These are phyloP conservation scores for Daldinia vernicosa DNA, from an alignment of 495 filamentous ascomycete species.

Conservation along the genomic window DNA sequence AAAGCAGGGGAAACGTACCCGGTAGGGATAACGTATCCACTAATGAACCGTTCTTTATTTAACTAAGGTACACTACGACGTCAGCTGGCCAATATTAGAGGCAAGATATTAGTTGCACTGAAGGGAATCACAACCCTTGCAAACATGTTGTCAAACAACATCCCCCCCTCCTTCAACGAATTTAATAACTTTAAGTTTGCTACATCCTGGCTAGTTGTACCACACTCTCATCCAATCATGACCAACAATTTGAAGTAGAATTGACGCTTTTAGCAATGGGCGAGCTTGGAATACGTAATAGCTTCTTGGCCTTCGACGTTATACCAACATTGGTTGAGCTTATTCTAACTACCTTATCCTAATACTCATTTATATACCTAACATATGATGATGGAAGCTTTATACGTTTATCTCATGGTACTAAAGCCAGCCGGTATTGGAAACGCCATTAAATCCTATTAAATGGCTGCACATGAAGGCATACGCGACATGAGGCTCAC, in stretches of 20 bases:
- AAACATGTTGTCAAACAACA: no score
- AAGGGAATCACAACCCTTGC: background rate
- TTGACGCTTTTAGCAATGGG: constrained; percentile 18
- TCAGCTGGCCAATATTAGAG: no score
- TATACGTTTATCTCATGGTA: background rate
- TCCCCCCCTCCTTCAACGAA: background rate
- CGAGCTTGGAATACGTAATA: constrained; percentile 7
- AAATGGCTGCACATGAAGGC: background rate
- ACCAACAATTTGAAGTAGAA: background rate
- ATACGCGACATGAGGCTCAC: background rate
- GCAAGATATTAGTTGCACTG: background rate
- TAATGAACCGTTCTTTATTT: no score
- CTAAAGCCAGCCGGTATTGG: no score
- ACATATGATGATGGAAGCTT: background rate
- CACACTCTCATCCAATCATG: constrained; percentile 18
- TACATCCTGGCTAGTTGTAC: background rate
- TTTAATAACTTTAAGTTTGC: constrained; percentile 1
- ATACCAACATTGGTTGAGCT: background rate
- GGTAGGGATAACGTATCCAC: no score
- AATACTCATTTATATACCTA: no score
- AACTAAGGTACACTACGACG: no score
- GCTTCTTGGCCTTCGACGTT: background rate
- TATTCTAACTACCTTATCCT: background rate
- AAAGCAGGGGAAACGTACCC: no score
- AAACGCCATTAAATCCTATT: no score